Evolutionary conservation across 75 land plant species (phyloP).

Genomic region (Picea sitchensis): DNA sequence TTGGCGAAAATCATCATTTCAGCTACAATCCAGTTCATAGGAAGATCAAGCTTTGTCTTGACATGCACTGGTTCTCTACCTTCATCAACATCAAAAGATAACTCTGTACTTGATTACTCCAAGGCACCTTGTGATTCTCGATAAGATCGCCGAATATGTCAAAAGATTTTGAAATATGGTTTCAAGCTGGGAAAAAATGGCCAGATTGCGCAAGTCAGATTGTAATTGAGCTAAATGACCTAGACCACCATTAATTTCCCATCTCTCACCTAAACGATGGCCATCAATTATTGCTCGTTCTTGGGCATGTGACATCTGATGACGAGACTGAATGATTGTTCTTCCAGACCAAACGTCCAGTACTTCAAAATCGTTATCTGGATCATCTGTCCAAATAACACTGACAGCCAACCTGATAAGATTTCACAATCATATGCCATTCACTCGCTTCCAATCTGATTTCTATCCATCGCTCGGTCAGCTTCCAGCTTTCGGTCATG

Average conservation of each 20-base stretch:
- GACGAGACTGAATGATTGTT: slow-evolving; percentile 17
- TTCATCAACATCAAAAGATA: slow-evolving; percentile 16
- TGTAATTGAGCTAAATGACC: no score
- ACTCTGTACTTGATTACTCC: slow-evolving; percentile 18
- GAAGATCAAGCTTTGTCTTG: slow-evolving; percentile 17
- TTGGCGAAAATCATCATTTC: slow-evolving; percentile 27
- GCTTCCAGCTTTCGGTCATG: no score
- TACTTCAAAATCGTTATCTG: slow-evolving; percentile 24
- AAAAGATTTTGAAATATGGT: no score
- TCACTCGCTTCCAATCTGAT: no score
- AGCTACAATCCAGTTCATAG: slow-evolving; percentile 29
- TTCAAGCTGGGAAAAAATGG: no score
- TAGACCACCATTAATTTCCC: no score
- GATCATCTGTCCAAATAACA: slow-evolving; percentile 27
- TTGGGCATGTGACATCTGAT: slow-evolving; percentile 5
- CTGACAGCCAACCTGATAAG: slow-evolving; percentile 16
- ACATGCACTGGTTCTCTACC: slow-evolving; percentile 18
- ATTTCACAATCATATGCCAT: no score
- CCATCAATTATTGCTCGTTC: no score
- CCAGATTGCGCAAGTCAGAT: no score
- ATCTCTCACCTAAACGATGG: no score
- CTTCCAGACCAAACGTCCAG: slow-evolving; percentile 24
- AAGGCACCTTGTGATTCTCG: slow-evolving; percentile 16
- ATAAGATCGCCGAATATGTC: slow-evolving; percentile 13
- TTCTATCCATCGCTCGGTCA: no score